Conservation (phyloP, 441 rosid species). For the Macaranga tanarius region DNA sequence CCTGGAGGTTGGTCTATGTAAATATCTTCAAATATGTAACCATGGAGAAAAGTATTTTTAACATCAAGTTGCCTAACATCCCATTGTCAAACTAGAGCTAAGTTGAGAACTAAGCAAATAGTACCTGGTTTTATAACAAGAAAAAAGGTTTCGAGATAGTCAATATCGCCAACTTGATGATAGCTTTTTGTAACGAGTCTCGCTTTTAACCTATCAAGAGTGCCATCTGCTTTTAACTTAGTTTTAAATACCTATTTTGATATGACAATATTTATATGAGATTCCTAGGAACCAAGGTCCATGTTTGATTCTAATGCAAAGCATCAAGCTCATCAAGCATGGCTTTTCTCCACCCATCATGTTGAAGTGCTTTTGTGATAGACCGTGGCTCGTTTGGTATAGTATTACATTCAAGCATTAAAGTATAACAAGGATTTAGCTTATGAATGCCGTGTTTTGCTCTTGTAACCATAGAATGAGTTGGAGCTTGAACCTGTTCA, state of each 20-base stretch:
- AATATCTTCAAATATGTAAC: background rate
- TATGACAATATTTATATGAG: background rate
- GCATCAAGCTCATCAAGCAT: background rate
- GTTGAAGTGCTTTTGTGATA: background rate
- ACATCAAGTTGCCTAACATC: background rate
- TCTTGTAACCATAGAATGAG: background rate
- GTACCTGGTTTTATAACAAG: background rate
- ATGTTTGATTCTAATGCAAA: background rate
- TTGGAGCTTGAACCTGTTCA: background rate
- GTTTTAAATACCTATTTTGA: background rate
- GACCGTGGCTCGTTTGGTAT: background rate
- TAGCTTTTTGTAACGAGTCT: background rate
- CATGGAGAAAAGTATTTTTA: background rate
- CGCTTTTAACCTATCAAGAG: background rate
- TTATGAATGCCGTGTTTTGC: background rate
- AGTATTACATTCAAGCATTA: background rate
- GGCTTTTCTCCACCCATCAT: background rate
- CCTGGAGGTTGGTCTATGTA: background rate
- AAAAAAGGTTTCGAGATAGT: background rate
- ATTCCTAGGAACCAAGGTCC: background rate
- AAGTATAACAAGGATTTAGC: too few species aligned
- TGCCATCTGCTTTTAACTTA: background rate
- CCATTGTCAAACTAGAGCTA: background rate
- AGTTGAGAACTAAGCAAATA: too few species aligned
- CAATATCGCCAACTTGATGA: background rate